Evolutionary conservation across 1,139 yeast species (phyloP), one percentile per base, ranked within the genome.

Genomic region (Debaryomyces fabryi): DNA sequence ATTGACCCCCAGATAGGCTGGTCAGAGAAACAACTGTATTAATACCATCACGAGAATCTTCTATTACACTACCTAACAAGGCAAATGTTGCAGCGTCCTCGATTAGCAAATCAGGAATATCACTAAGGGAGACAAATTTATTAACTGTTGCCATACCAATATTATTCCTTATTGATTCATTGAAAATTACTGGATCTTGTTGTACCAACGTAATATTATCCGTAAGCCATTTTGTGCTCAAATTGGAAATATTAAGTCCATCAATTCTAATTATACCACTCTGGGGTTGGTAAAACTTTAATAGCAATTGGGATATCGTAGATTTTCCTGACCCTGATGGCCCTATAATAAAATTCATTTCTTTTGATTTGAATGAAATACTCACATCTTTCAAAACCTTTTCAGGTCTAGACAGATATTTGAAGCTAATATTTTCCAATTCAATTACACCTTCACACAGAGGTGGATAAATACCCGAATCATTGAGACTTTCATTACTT

Each of bases 241-340:
- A 56, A 0, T 63, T 54, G 0, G 66, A 58, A 2, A 86, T 59
- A 33, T 79, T 68, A 38, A 66, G 59, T 0, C 82, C 86, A 60
- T 85, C 92, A 16, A 91, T 64, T 6, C 62, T 62, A 2, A 92
- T 78, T 1, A 93, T 92, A 0, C 98, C 98, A 0, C 63, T 51
- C 4, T 63, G 55, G 0, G 76, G 69, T 0, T 63, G 53, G 55
- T 91, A 90, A 36, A 88, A 74, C 27, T 79, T 79, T 50, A 86
- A 63, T 2, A 93, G 58, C 3, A 93, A 64, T 41, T 79, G 79
- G 0, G 87, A 81, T 9, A 93, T 54, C 0, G 98, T 88, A 0
- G 97, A 90, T 63, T 93, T 93, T 0, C 99, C 99, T 0, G 93
- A 84, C 0, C 99, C 99, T 0, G 97, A 90, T 52, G 78, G 76